Base-by-base conservation (phyloP, 1,284 basidiomycete genomes). In the Prillingera fragicola region DNA sequence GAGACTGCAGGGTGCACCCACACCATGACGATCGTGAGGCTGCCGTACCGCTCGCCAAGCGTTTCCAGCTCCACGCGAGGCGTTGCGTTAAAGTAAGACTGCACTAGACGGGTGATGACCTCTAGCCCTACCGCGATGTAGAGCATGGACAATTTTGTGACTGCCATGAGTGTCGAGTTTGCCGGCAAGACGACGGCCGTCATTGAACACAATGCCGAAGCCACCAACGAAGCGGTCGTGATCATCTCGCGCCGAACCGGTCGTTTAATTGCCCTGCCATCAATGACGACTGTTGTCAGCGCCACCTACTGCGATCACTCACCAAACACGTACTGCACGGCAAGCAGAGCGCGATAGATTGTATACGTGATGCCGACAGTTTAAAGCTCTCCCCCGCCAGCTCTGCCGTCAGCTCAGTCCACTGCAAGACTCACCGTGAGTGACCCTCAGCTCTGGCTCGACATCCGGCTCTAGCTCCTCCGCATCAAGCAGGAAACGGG, bases 1-100 rank as follows among this genome's bases (percentile, higher is more conserved):
- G n/a, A n/a, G n/a, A n/a, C n/a, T n/a, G n/a, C n/a, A n/a, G n/a
- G n/a, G n/a, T n/a, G 25, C 10, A 34, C 60, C 41, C 38, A 62
- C 60, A 62, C 29, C 19, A 62, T 55, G 42, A 62, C 57, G 37
- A 62, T 34, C 3, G 56, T 59, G 32, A 60, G 57, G 5, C 55
- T 55, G n/a, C 58, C 60, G 38, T 60, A 62, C 27, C 60, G 44
- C 27, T 52, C 41, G 3, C 45, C 45, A 1, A 51, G n/a, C 8
- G 21, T 36, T 17, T 35, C 23, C 8, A 32, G 25, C 18, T 31
- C n/a, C 10, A 48, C 33, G 15, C 38, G 8, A 9, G 26, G 33
- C 18, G 34, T 37, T 4, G 21, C 5, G n/a, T 25, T 28, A 4
- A 18, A 22, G 12, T 24, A n/a, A n/a, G n/a, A 14, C 19, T 51